Conservation (phyloP, 116 monocot genomes). For the Zostera marina region DNA sequence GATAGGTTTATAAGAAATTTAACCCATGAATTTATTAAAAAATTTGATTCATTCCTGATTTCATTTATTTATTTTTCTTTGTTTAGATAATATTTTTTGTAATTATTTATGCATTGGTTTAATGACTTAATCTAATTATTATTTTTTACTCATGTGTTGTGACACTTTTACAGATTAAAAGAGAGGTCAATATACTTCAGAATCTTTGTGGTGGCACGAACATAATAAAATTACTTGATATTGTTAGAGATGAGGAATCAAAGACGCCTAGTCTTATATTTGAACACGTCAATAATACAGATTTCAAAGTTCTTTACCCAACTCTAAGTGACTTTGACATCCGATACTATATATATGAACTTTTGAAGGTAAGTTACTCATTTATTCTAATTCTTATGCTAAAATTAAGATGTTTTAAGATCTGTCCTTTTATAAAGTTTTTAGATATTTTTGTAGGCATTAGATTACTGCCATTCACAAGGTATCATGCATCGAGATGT, state of each 20-base stretch:
- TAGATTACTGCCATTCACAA: constrained; percentile 68
- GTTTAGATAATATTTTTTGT: not conserved
- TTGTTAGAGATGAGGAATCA: constrained; percentile 67
- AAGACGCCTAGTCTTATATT: constrained; percentile 70
- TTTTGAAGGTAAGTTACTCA: constrained; percentile 33
- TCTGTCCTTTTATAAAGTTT: not conserved
- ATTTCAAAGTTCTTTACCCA: constrained; percentile 58
- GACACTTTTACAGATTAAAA: constrained; percentile 41
- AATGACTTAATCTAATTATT: not conserved
- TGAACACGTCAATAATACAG: constrained; percentile 60
- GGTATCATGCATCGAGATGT: constrained; percentile 82
- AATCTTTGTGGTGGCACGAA: constrained; percentile 76
- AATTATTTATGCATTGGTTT: not conserved
- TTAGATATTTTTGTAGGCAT: constrained; percentile 19
- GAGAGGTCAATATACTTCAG: constrained; percentile 70
- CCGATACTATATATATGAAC: constrained; percentile 58
- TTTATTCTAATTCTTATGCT: not conserved
- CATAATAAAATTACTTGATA: constrained; percentile 59
- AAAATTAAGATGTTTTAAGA: constrained; percentile 1
- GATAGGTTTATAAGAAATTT: too few species aligned
- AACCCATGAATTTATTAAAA: too few species aligned
- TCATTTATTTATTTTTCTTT: too few species aligned
- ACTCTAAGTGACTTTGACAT: constrained; percentile 63
- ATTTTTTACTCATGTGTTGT: not conserved
- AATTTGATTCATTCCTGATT: too few species aligned